Conservation (phyloP, 441 rosid genomes). For the Pelargonium cotyledonis region DNA sequence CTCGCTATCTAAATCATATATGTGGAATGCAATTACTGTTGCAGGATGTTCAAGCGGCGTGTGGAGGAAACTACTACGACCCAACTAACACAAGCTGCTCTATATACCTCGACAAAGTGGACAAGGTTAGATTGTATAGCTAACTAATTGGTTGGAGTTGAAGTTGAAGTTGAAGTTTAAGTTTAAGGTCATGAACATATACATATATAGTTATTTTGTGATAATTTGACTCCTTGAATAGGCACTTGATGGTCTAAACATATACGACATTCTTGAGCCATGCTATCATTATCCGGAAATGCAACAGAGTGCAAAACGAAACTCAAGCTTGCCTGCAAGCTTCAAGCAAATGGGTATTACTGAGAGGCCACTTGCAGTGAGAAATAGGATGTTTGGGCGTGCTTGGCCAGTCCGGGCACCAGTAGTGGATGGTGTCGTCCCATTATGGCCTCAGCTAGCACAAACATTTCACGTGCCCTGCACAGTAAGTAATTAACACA, state of each 20-base stretch:
- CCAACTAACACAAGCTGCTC: slow-evolving; percentile 12
- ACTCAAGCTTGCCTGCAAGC: slow-evolving; percentile 36
- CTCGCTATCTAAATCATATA: background rate
- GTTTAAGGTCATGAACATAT: no score
- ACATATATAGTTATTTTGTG: no score
- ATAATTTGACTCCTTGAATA: slow-evolving; percentile 1
- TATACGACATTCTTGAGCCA: slow-evolving; percentile 44
- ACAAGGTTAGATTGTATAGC: slow-evolving; percentile 19
- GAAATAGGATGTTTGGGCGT: slow-evolving; percentile 58
- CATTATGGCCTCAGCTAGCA: slow-evolving; percentile 34
- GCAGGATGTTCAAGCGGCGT: slow-evolving; percentile 36
- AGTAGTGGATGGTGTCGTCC: slow-evolving; percentile 31
- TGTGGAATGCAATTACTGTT: background rate
- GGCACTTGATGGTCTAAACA: slow-evolving; percentile 31
- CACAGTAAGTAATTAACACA: slow-evolving; percentile 25
- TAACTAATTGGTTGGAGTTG: no score
- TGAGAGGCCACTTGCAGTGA: slow-evolving; percentile 35
- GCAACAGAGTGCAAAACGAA: slow-evolving; percentile 6
- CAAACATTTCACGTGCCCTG: slow-evolving; percentile 25
- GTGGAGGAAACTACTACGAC: slow-evolving; percentile 28
- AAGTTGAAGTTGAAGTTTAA: no score
- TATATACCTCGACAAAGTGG: slow-evolving; percentile 21
- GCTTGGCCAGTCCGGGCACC: slow-evolving; percentile 51
- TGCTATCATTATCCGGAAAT: slow-evolving; percentile 39
- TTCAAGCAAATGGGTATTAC: slow-evolving; percentile 43